A percentile compares a stretch with the other conserved stretches of the same genome.
These are phyloP conservation scores for Ganoderma meredithae DNA, from an alignment of 1,284 basidiomycete species.

Conservation along the genomic window DNA sequence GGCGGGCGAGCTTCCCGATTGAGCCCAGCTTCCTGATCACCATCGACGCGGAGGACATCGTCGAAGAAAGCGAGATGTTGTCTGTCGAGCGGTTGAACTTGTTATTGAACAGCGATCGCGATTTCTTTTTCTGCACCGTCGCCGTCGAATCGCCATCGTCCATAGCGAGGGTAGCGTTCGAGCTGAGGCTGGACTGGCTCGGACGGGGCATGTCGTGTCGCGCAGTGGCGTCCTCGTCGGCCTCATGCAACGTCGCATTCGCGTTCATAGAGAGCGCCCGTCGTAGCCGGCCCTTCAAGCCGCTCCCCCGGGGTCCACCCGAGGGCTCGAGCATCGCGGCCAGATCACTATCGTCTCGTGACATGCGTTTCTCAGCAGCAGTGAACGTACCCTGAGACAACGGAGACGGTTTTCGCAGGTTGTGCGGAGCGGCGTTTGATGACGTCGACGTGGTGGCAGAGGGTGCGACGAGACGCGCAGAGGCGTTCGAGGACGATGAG, in stretches of 20 bases:
- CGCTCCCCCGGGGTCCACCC: slow-evolving; percentile 59
- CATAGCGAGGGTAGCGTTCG: slow-evolving; percentile 41
- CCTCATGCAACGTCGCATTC: slow-evolving; percentile 64
- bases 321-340: slow-evolving; percentile 59
- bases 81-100: slow-evolving; percentile 94
- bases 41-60: slow-evolving; percentile 94
- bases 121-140: slow-evolving; percentile 68
- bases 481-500: slow-evolving; percentile 50
- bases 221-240: slow-evolving; percentile 52
- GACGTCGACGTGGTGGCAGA: slow-evolving; percentile 40
- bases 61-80: slow-evolving; percentile 97
- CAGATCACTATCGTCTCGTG: slow-evolving; percentile 78
- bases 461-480: slow-evolving; percentile 40
- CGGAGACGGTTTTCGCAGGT: slow-evolving; percentile 75
- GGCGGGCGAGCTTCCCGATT: slow-evolving; percentile 89
- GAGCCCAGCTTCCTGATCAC: slow-evolving; percentile 98
- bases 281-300: slow-evolving; percentile 80
- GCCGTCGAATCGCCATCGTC: slow-evolving; percentile 52
- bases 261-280: slow-evolving; percentile 78
- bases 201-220: slow-evolving; percentile 20
- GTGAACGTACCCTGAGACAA: slow-evolving; percentile 76
- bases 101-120: slow-evolving; percentile 86
- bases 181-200: slow-evolving; percentile 34
- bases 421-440: slow-evolving; percentile 45
- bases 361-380: slow-evolving; percentile 76